Evolutionary conservation across 2,329 filamentous ascomycete species (phyloP).

Genomic region (Ilyonectria robusta): DNA sequence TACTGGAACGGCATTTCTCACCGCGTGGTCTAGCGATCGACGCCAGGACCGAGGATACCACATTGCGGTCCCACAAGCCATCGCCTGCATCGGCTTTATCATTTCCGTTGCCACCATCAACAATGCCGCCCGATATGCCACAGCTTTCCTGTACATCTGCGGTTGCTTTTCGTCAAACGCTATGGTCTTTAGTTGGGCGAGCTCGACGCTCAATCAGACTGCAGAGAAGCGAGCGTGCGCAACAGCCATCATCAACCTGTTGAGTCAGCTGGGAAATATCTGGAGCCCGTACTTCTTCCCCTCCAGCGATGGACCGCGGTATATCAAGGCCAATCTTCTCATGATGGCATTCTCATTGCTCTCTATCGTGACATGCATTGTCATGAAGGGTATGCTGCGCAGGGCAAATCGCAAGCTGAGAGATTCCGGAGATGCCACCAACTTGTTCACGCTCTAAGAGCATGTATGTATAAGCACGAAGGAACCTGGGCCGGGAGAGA

Average conservation of each 20-base stretch:
- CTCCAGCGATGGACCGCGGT: neutral
- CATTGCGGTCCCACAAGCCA: constrained; percentile 30
- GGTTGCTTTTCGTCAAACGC: constrained; percentile 50
- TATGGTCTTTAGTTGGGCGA: constrained; percentile 54
- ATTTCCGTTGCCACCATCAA: constrained; percentile 43
- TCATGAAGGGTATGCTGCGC: constrained; percentile 21
- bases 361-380: neutral
- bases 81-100: constrained; percentile 40
- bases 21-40: constrained; percentile 40
- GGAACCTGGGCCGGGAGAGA: neutral
- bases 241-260: constrained; percentile 43
- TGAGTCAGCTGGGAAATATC: constrained; percentile 42
- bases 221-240: constrained; percentile 52
- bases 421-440: constrained; percentile 1
- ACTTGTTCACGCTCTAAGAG: constrained; percentile 8
- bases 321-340: constrained; percentile 17
- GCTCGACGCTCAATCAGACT: constrained; percentile 51
- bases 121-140: constrained; percentile 36
- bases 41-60: constrained; percentile 40
- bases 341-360: constrained; percentile 19
- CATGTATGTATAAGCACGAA: too few relatives aligned
- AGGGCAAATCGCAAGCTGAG: constrained; percentile 19
- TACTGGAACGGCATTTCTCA: constrained; percentile 29
- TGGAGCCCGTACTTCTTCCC: constrained; percentile 49
- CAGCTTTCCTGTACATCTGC: constrained; percentile 38